Percentiles rank a stretch among this genome's conserved stretches.
Evolutionary conservation across 331 rosid genomes (phyloP).

Genomic region (Pyracantha coccinea): DNA sequence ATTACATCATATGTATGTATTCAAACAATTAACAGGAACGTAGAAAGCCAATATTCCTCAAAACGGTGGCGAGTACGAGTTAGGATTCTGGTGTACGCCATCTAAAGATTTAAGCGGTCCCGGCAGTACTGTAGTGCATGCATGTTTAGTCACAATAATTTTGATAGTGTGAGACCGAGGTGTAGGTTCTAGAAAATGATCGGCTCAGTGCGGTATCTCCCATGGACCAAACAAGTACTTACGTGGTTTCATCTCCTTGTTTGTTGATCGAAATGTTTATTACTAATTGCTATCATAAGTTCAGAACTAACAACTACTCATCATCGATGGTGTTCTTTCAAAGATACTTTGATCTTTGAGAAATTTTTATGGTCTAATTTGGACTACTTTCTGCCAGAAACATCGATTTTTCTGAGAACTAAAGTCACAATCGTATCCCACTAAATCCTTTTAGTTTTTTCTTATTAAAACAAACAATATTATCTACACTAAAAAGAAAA

Average conservation of each 20-base stretch:
- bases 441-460: background rate
- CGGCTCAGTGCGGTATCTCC: background rate
- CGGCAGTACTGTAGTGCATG: background rate
- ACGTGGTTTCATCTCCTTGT: background rate
- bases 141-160: background rate
- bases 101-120: background rate
- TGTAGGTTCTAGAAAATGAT: background rate
- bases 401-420: background rate
- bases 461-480: too few relatives aligned
- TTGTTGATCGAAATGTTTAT: background rate
- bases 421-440: conserved; percentile 5
- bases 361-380: background rate
- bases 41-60: too few relatives aligned
- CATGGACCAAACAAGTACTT: background rate
- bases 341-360: too few relatives aligned
- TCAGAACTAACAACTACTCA: background rate
- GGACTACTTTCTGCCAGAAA: background rate
- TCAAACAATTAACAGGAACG: background rate
- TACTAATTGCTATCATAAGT: background rate
- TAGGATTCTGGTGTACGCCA: background rate
- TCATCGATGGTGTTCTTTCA: background rate
- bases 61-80: background rate
- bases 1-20: too few relatives aligned
- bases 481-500: too few relatives aligned
- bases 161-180: background rate